These are phyloP conservation scores for Aspergillus nanangensis DNA, from an alignment of 495 filamentous ascomycete species.

Conservation along the genomic window DNA sequence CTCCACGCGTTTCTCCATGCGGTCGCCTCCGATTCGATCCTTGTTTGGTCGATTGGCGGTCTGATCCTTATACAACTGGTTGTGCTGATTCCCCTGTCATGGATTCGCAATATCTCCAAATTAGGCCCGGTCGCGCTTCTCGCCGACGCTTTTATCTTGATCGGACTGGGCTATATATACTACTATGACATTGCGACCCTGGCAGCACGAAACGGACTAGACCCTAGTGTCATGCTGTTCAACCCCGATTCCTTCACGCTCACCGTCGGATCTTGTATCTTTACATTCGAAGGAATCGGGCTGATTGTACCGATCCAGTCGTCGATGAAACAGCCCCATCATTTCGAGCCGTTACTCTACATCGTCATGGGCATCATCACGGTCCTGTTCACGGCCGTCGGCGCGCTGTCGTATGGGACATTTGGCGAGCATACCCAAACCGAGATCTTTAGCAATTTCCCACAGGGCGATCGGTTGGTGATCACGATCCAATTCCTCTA, in stretches of 20 bases:
- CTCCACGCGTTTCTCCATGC: constrained; percentile 77
- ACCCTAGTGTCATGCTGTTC: constrained; percentile 72
- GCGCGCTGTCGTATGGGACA: constrained; percentile 86
- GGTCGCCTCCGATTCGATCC: constrained; percentile 57
- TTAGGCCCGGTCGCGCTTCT: constrained; percentile 75
- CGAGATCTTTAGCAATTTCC: constrained; percentile 85
- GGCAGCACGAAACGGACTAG: constrained; percentile 54
- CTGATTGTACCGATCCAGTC: constrained; percentile 93
- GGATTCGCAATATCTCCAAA: constrained; percentile 87
- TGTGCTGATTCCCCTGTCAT: constrained; percentile 78
- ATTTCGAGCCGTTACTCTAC: constrained; percentile 76
- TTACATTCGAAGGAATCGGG: constrained; percentile 92
- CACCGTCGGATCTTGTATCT: constrained; percentile 92
- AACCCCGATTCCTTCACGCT: constrained; percentile 80
- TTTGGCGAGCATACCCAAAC: constrained; percentile 87
- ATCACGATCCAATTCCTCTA: constrained; percentile 90
- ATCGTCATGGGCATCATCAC: constrained; percentile 86
- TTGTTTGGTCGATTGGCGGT: constrained; percentile 64
- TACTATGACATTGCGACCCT: constrained; percentile 84
- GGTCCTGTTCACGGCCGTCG: constrained; percentile 77
- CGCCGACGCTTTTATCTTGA: constrained; percentile 83
- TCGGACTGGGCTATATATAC: constrained; percentile 83
- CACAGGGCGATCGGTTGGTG: constrained; percentile 82
- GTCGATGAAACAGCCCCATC: constrained; percentile 77
- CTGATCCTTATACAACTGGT: constrained; percentile 84